Evolutionary conservation across 495 filamentous ascomycete genomes (phyloP), one percentile per base, ranked within the genome.

Genomic region (Penicillium ucsense): DNA sequence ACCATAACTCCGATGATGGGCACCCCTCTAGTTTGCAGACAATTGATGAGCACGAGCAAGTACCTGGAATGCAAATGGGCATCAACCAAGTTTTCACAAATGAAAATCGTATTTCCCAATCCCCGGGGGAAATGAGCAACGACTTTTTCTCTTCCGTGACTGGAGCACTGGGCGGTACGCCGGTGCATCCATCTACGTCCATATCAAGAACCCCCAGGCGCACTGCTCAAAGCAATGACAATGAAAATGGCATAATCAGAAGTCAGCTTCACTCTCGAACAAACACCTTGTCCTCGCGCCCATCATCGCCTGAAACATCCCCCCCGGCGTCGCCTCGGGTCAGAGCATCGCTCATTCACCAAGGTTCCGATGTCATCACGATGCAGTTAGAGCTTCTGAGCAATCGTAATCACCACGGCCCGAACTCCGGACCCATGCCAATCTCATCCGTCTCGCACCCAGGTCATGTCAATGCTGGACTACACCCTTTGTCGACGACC

Each of bases 361-460:
- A 72, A 31, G 66, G 67, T 38, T 66, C 71, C 4, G 68, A 73
- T 45, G 60, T 72, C n/a, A 72, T 73, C 45, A 73, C 71, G 4
- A 75, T 73, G 71, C 68, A 75, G 41, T 45, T 75, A 27, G 70
- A 72, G 39, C 50, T 75, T 2, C 43, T 71, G 33, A 59, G 58
- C 3, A 70, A 65, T 45, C 68, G 55, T 3, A 69, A 56, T 41
- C 68, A 54, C 31, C 62, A 52, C 27, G n/a, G 51, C 3, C 61
- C 61, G 36, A 48, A 49, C 35, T 51, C 52, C 8, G 41, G 44
- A 7, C 35, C 45, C 8, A 34, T 32, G 27, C 47, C 40, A n/a
- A 41, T 48, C 20, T 52, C 59, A 39, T 29, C 43, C 6, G 47
- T 53, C 50, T 44, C 60, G 8, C 39, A 52, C 43, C n/a, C 48